Evolutionary conservation across 192 early-diverging fungal species (phyloP), one percentile per base, ranked within the genome.

Genomic region (Backusella luteola): DNA sequence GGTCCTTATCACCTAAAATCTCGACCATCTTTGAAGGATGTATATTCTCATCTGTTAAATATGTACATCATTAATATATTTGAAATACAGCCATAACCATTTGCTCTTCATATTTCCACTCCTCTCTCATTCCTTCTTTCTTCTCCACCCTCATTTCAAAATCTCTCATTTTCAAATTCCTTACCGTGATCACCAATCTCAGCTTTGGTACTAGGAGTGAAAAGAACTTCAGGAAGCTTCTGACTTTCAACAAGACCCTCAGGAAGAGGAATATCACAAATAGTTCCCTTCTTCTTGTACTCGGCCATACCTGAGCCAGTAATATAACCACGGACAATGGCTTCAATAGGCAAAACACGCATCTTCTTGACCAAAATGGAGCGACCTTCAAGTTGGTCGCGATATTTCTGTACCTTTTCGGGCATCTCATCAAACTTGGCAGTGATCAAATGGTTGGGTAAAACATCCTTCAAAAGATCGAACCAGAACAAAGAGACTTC

Each of bases 181-280:
- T 75, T 80, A 93, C 91, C 95, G 73, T 99, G 98, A 68, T 96
- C 94, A 34, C 98, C 98, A 79, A 97, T 91, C 73, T 99, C 98
- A 39, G 98, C 98, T 88, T 99, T 99, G 56, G 98, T 99, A 82
- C 94, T 96, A 34, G 98, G 98, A 26, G 98, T 99, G 80, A 96
- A 99, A 34, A 99, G 80, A 9, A 96, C 88, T 68, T 87, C 77
- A 4, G 87, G 89, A 49, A 99, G 91, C 76, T 91, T 92, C 79
- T 97, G 86, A 71, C 93, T 94, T 82, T 99, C 96, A 49, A 89
- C 81, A 71, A 99, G 81, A 6, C 91, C 94, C 6, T 79, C 75
- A 1, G 96, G 93, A 52, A 99, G 87, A 15, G 81, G 83, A 53
- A 99, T 97, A 77, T 95, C 96, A 78, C 98, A 99, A 32, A 99